Evolutionary conservation across 345 rosid species (phyloP), one percentile per base, ranked within the genome.

Genomic region (Aurinia saxatilis): DNA sequence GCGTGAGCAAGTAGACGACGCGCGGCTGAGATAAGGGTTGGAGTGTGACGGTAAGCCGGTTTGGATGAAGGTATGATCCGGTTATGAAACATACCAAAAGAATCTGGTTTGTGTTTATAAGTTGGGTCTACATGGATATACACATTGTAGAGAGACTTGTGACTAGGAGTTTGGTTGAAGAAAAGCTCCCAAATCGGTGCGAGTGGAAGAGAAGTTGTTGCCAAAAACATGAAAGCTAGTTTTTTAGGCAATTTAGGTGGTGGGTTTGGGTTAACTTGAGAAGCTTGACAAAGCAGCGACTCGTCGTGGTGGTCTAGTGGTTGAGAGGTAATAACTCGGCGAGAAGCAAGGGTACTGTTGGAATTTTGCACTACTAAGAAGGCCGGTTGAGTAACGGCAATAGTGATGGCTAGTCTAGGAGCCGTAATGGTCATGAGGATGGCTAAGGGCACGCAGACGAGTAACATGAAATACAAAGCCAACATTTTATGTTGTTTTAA

Each of bases 141-240:
- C n/a, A 90, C 59, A 72, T 90, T 86, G 70, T 72, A 84, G 51
- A 77, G 79, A 7, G 21, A 39, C 2, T 25, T 42, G 39, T 60
- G 31, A 8, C 40, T 0, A 0, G 77, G 62, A 2, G 77, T 70
- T 56, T 57, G 53, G 74, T 73, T 75, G 67, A 87, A 87, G 65
- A 50, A 90, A 40, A 80, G 63, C 42, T 87, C 84, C 92, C 95
- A 87, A 1, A 87, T 56, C 1, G 84, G 83, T n/a, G 88, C 86
- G 0, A 85, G 47, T 1, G 79, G 85, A 27, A 90, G 88, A 30
- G 90, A 82, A 0, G 76, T 31, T 0, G 86, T 79, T 10, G 87
- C 78, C 7, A 85, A 77, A 72, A 90, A 87, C 77, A 87, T 44
- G 73, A 90, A 85, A 4, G 92, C 92, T 1, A 87, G 53, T 66